Conservation (phyloP, 352 stramenopile species). For the Globisporangium nodosum region DNA sequence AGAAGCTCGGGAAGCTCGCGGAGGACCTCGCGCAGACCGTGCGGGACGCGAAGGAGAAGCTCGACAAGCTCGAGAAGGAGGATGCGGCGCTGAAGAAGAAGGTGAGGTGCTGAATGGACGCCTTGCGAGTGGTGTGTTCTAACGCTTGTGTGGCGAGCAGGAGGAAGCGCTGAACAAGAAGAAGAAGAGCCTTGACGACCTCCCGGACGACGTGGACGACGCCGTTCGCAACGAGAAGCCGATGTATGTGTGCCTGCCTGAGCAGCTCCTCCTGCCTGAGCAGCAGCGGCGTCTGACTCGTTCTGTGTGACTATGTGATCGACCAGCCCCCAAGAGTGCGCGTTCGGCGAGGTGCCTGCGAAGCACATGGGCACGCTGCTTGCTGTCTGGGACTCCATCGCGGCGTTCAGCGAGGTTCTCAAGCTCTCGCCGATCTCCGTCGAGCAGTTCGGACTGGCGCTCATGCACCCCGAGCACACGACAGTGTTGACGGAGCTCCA, state of each 20-base stretch:
- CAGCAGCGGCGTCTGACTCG: too few relatives aligned
- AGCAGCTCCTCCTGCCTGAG: neutral
- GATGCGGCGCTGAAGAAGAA: constrained; percentile 67
- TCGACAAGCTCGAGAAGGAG: constrained; percentile 87
- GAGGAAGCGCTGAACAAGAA: constrained; percentile 83
- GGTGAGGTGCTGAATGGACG: constrained; percentile 5
- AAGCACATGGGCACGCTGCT: constrained; percentile 51
- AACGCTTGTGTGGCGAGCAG: constrained; percentile 4
- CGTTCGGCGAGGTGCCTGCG: constrained; percentile 41
- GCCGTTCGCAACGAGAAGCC: constrained; percentile 44
- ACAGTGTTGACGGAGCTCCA: constrained; percentile 70
- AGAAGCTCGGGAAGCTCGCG: constrained; percentile 74
- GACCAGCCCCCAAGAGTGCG: constrained; percentile 42
- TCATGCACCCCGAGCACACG: constrained; percentile 39
- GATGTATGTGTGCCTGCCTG: constrained; percentile 33
- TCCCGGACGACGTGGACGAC: constrained; percentile 35
- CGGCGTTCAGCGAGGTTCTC: constrained; percentile 64
- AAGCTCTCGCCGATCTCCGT: constrained; percentile 52
- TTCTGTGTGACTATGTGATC: neutral
- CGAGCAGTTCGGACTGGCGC: constrained; percentile 54
- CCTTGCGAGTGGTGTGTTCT: too few relatives aligned
- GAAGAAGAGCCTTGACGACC: constrained; percentile 51
- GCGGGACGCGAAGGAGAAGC: constrained; percentile 64
- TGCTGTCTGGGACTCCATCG: constrained; percentile 74
- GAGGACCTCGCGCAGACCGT: constrained; percentile 80